These are phyloP conservation scores for Helicostylum pulchrum DNA, from an alignment of 192 early-diverging fungal genomes.

Conservation along the genomic window DNA sequence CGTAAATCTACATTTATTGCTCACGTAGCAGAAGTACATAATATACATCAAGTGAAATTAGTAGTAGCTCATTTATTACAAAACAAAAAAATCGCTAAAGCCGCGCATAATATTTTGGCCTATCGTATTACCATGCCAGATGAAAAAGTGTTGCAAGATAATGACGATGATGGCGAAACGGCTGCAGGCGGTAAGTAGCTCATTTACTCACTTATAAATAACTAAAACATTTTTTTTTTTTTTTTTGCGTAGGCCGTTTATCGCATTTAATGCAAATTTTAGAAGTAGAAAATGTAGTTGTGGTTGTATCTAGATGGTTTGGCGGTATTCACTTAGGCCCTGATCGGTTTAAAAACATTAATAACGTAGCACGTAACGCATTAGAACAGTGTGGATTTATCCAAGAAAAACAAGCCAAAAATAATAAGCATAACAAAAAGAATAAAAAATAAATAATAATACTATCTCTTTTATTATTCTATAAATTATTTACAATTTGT, in stretches of 20 bases:
- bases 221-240: not conserved
- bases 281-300: slow-evolving; percentile 68
- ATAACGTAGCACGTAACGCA: slow-evolving; percentile 70
- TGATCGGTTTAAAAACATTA: slow-evolving; percentile 90
- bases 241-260: slow-evolving; percentile 47
- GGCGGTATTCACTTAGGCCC: slow-evolving; percentile 66
- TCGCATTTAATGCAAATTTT: slow-evolving; percentile 79
- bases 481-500: not conserved
- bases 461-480: slow-evolving; percentile 8
- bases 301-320: slow-evolving; percentile 85
- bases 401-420: slow-evolving; percentile 13
- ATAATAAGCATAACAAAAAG: slow-evolving; percentile 20
- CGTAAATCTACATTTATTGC: slow-evolving; percentile 85
- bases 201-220: not conserved
- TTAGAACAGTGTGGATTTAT: slow-evolving; percentile 67
- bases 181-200: slow-evolving; percentile 70
- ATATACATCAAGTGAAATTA: slow-evolving; percentile 49
- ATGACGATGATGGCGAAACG: slow-evolving; percentile 94
- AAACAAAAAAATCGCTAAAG: slow-evolving; percentile 76
- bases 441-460: slow-evolving; percentile 16
- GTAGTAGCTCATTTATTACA: slow-evolving; percentile 52
- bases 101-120: slow-evolving; percentile 90
- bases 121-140: slow-evolving; percentile 70
- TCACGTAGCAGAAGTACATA: slow-evolving; percentile 63
- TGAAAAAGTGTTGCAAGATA: slow-evolving; percentile 62